Evolutionary conservation across 78 protist genomes (phyloP).

Genomic region (Bodo saltans): DNA sequence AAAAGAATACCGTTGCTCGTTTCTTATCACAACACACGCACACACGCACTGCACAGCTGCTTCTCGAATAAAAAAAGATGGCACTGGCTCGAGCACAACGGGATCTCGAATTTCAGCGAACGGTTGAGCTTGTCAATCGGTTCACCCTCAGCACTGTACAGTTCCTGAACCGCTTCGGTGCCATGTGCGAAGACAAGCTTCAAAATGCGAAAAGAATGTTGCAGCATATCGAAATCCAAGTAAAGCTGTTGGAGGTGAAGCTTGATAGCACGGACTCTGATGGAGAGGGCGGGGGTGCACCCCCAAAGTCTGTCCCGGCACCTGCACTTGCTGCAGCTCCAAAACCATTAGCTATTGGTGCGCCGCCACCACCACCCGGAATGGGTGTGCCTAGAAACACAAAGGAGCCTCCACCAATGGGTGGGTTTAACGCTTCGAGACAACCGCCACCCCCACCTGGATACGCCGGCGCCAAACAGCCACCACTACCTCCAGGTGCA

Average conservation of each 20-base stretch:
- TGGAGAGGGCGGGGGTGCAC: conserved; percentile 11
- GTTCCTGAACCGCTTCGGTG: conserved; percentile 26
- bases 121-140: conserved; percentile 27
- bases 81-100: too few species aligned
- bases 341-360: neutral
- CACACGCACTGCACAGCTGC: too few species aligned
- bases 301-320: too few species aligned
- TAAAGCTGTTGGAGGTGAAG: conserved; percentile 9
- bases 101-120: conserved; percentile 25
- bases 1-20: too few species aligned
- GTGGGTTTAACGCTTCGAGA: conserved; percentile 8
- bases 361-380: neutral
- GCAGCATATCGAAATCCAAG: neutral
- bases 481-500: conserved; percentile 24
- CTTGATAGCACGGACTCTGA: neutral
- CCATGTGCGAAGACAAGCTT: conserved; percentile 22
- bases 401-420: conserved; percentile 7
- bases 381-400: conserved; percentile 4
- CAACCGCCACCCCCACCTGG: conserved; percentile 41
- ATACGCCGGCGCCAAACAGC: too few species aligned
- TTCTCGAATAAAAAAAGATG: too few species aligned
- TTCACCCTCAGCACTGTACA: conserved; percentile 20
- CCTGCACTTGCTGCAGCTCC: neutral
- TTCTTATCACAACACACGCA: too few species aligned
- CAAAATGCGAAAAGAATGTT: neutral